A percentile compares a stretch with the other conserved stretches of the same genome.
Evolutionary conservation across 1,284 basidiomycete species (phyloP).

Genomic region (Ceratobasidium sp.): DNA sequence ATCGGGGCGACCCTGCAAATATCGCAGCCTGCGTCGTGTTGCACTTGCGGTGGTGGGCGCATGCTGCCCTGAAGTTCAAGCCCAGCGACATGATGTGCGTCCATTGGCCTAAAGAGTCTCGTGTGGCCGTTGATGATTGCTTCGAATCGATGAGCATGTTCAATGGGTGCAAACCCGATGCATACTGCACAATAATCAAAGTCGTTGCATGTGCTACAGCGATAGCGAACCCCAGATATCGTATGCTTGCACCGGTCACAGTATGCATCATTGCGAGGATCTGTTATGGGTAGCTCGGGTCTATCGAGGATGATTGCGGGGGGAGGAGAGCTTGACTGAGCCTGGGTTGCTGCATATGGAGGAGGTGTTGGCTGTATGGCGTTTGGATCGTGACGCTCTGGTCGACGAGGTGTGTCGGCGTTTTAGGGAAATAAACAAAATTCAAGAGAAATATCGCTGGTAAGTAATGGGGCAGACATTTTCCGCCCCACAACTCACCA

Average conservation of each 20-base stretch:
- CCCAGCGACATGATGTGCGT: slow-evolving; percentile 10
- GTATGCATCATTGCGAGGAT: not conserved
- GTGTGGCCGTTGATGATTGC: slow-evolving; percentile 25
- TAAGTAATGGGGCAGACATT: too few species aligned
- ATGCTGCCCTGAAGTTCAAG: not conserved
- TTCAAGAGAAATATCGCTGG: not conserved
- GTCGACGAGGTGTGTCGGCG: not conserved
- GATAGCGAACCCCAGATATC: slow-evolving; percentile 30
- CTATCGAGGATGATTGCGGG: not conserved
- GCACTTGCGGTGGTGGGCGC: not conserved
- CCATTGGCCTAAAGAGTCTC: slow-evolving; percentile 3
- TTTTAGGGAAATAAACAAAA: not conserved
- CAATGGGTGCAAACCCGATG: slow-evolving; percentile 27
- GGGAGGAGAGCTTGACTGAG: not conserved
- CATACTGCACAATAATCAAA: slow-evolving; percentile 29
- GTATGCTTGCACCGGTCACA: slow-evolving; percentile 27
- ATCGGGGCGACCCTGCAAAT: slow-evolving; percentile 6
- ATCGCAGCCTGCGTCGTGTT: slow-evolving; percentile 11
- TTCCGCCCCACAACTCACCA: too few species aligned
- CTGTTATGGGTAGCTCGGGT: slow-evolving; percentile 6
- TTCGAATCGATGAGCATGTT: slow-evolving; percentile 28
- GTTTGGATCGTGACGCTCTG: not conserved
- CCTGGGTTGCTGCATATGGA: not conserved
- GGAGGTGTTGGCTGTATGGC: not conserved
- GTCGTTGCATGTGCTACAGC: slow-evolving; percentile 6